Evolutionary conservation across 2,329 filamentous ascomycete genomes (phyloP), one percentile per base, ranked within the genome.

Genomic region (Fusarium stilboides): DNA sequence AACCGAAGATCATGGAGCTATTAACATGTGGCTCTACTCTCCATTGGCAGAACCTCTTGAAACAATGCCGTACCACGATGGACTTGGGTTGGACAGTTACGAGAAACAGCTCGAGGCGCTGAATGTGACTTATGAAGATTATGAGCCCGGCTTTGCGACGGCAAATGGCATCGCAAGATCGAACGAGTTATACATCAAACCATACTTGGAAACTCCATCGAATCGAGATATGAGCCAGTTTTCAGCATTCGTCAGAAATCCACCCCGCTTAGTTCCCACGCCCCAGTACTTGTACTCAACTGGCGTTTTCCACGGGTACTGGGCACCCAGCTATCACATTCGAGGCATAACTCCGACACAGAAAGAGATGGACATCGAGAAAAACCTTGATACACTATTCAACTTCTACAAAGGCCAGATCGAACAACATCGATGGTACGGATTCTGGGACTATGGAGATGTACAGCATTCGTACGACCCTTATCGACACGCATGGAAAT

Each of bases 71-170:
- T 89, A 85, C 61, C 87, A 89, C 46, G 86, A 89, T 64, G 85
- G 86, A 1, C 74, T 89, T 15, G 86, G 85, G 0, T 69, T 86
- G 68, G 82, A 88, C 45, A 85, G 83, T 0, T 90, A 89, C 61
- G 80, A 77, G 3, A 82, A 89, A 34, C 86, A 90, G 73, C 77
- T 89, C 2, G 87, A 89, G 58, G 88, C 86, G 2, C 81, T 89
- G 0, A 81, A 88, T 28, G 86, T 90, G 22, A 90, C 88, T 0
- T 90, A 90, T 65, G 88, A 90, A 62, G 88, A 90, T 65, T 90
- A 83, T 54, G 87, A 90, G 64, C 79, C 77, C 0, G 84, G 83
- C 0, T 87, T 86, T 53, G 81, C 84, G 55, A 88, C 85, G 0
- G 85, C 88, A 0, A 85, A 86, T 62, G 88, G 88, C 0, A 85